These are phyloP conservation scores for Silybum marianum DNA, from an alignment of 129 eudicot genomes.

Conservation along the genomic window DNA sequence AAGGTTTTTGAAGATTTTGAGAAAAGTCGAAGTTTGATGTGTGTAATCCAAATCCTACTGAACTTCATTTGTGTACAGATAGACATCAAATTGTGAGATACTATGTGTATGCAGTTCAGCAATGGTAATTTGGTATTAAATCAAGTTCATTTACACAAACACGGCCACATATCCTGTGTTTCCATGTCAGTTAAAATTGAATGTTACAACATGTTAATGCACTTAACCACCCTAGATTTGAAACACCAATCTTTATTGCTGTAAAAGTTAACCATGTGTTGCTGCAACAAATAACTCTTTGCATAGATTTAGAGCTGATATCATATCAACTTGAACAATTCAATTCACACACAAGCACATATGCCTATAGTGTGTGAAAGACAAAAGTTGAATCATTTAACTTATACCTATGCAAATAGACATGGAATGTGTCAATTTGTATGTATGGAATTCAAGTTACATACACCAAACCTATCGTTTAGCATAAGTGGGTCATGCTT, in stretches of 20 bases:
- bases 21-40: neutral
- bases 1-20: neutral
- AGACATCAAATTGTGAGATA: neutral
- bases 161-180: neutral
- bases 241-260: neutral
- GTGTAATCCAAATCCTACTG: neutral
- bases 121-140: neutral
- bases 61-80: neutral
- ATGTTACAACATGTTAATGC: conserved; percentile 2
- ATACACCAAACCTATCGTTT: neutral
- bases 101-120: neutral
- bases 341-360: neutral
- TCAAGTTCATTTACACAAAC: conserved; percentile 5
- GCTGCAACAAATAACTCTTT: neutral
- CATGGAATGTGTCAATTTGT: neutral
- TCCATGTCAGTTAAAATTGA: neutral
- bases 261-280: neutral
- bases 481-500: neutral
- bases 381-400: neutral
- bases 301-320: neutral
- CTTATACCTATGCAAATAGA: neutral
- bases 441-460: neutral
- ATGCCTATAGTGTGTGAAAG: neutral
- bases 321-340: neutral
- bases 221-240: neutral